A percentile compares a stretch with the other conserved stretches of the same genome.
Conservation (phyloP, 208 protist species). For the Wallacemonas collosoma region DNA sequence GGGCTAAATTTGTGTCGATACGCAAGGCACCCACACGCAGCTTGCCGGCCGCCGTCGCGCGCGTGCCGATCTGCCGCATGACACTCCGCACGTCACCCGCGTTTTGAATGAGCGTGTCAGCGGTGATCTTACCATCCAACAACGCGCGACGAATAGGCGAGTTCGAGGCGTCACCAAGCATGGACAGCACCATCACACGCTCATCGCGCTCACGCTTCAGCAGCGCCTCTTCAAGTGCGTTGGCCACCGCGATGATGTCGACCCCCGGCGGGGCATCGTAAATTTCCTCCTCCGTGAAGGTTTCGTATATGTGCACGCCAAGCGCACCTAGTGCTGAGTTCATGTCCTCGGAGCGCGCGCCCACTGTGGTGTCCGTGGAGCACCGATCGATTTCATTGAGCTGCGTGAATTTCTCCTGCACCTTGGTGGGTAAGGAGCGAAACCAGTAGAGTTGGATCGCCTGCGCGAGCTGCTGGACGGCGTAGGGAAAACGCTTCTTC, state of each 20-base stretch:
- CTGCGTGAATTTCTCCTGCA: constrained; percentile 38
- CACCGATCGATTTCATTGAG: constrained; percentile 49
- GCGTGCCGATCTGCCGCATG: constrained; percentile 25
- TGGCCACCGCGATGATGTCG: constrained; percentile 35
- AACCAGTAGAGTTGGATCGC: constrained; percentile 84
- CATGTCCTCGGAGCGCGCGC: constrained; percentile 27
- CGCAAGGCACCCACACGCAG: neutral
- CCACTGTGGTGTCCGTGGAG: constrained; percentile 47
- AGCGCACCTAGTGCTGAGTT: constrained; percentile 41
- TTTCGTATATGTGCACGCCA: constrained; percentile 58
- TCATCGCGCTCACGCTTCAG: constrained; percentile 33
- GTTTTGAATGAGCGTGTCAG: constrained; percentile 47
- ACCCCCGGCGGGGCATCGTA: constrained; percentile 37
- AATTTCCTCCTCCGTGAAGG: constrained; percentile 77
- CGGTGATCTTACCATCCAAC: constrained; percentile 46
- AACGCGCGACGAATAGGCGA: constrained; percentile 49
- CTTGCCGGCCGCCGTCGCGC: constrained; percentile 6
- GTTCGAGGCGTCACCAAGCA: constrained; percentile 32
- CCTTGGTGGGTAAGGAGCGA: constrained; percentile 39
- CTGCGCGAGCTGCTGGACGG: constrained; percentile 46
- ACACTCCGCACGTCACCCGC: constrained; percentile 36
- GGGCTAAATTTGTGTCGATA: constrained; percentile 9
- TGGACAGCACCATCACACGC: constrained; percentile 38
- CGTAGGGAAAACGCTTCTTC: constrained; percentile 34
- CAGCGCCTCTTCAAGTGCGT: constrained; percentile 41